Base-by-base conservation (phyloP, 2,329 filamentous ascomycete species). In the Drechslerella dactyloides region DNA sequence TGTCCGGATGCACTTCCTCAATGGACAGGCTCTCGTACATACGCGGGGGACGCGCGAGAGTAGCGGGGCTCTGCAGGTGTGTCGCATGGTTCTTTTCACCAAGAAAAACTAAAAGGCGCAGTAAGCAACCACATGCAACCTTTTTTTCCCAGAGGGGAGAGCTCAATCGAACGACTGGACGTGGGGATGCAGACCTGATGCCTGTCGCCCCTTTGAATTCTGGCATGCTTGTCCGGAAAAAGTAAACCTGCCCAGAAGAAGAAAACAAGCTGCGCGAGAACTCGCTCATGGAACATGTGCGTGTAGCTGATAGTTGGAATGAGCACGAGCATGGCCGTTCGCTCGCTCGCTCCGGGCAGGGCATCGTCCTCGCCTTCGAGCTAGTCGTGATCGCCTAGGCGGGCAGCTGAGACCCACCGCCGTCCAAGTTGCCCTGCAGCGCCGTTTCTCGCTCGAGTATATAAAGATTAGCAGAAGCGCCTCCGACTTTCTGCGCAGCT, bases 101-200 rank as follows among this genome's bases (percentile, higher is more conserved):
- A 37, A 44, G 35, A 8, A 8, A 19, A 17, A 19, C 33, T 15
- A 19, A 55, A 44, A 42, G 17, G 44, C 44, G n/a, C 44, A 48
- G 44, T 10, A 48, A 61, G 44, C 44, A 21, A 44, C 58, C 65
- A 70, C 65, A 70, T 70, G 65, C 65, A 70, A 59, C 58, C 46
- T 53, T 59, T 66, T 60, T 52, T 53, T 52, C 58, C 35, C 56
- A 17, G 48, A 30, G 44, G n/a, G 27, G 27, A 58, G 53, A 24
- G 35, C 21, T 44, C 21, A 48, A 48, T 55, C 51, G 64, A 62
- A 33, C 65, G 48, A 70, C 58, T 57, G 35, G 62, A 27, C 35
- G 37, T 42, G 11, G 57, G 58, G 53, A 48, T 52, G 54, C 50
- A 55, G 54, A 59, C 62, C 54, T 59, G 62, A 50, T 13, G 51